Conservation (phyloP, 495 filamentous ascomycete species). For the Alectoria sarmentosa region DNA sequence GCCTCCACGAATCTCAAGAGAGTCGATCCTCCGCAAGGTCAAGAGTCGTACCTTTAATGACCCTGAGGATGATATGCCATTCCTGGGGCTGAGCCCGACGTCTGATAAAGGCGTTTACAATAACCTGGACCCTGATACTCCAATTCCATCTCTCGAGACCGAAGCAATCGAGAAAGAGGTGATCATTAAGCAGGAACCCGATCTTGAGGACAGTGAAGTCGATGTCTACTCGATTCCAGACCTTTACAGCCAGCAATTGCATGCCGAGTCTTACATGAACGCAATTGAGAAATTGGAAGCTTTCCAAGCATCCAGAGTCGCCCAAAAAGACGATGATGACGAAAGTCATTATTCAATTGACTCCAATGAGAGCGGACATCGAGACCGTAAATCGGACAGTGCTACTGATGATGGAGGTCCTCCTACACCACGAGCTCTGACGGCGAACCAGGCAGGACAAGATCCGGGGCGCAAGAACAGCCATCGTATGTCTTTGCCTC, state of each 20-base stretch:
- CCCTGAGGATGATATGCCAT: constrained; percentile 56
- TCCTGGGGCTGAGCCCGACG: constrained; percentile 46
- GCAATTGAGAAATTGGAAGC: constrained; percentile 44
- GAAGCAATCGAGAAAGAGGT: constrained; percentile 50
- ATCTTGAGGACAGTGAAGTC: constrained; percentile 50
- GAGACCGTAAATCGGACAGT: constrained; percentile 25
- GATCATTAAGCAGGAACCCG: constrained; percentile 57
- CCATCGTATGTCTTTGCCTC: constrained; percentile 36
- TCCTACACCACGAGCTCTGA: constrained; percentile 30
- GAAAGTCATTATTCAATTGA: constrained; percentile 47
- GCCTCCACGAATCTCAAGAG: constrained; percentile 77
- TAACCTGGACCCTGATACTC: constrained; percentile 71
- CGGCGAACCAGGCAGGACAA: constrained; percentile 10
- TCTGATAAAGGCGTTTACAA: constrained; percentile 40
- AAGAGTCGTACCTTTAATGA: constrained; percentile 45
- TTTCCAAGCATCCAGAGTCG: constrained; percentile 36
- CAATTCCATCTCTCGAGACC: constrained; percentile 66
- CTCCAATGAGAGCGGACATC: constrained; percentile 24
- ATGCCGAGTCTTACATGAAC: constrained; percentile 40
- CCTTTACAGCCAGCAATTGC: constrained; percentile 31
- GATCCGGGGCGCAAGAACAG: constrained; percentile 14
- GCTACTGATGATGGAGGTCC: constrained; percentile 28
- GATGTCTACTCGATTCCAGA: constrained; percentile 72
- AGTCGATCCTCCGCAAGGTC: constrained; percentile 85
- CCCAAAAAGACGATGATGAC: constrained; percentile 38